A percentile compares a stretch with the other conserved stretches of the same genome.
phyloP scores from a whole-genome alignment of 2,329 filamentous ascomycete genomes.

The Aspergillus japonicus region DNA sequence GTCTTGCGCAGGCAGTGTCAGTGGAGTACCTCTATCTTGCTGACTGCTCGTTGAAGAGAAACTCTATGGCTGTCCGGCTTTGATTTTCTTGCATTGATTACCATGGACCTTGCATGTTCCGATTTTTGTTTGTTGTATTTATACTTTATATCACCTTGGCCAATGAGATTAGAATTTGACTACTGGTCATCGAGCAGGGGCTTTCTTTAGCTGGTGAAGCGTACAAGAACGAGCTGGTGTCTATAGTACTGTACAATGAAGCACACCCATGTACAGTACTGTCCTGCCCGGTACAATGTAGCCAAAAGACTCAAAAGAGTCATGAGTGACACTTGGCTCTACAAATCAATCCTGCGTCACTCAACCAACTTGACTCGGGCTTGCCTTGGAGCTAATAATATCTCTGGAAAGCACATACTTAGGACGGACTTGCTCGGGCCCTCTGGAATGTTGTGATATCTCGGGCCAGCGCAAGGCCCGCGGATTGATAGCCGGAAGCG shows the following conservation, averaged over 20 bases:
- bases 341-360: background rate
- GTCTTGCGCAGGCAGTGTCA: background rate
- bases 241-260: too few relatives aligned
- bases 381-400: background rate
- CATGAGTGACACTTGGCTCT: background rate
- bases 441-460: slow-evolving; percentile 2
- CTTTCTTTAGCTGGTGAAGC: background rate
- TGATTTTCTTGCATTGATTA: slow-evolving; percentile 11
- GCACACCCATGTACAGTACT: background rate
- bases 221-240: too few relatives aligned
- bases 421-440: background rate
- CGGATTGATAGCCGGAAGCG: slow-evolving; percentile 1
- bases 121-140: slow-evolving; percentile 34
- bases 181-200: background rate
- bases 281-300: background rate
- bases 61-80: slow-evolving; percentile 6
- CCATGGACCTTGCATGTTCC: slow-evolving; percentile 26
- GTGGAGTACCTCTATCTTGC: slow-evolving; percentile 6
- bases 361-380: background rate
- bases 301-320: background rate
- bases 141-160: slow-evolving; percentile 24
- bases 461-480: slow-evolving; percentile 6
- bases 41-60: background rate
- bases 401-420: background rate
- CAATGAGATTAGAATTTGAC: slow-evolving; percentile 21